Conservation (phyloP, 257 asterid species). For the Apocynum venetum region DNA sequence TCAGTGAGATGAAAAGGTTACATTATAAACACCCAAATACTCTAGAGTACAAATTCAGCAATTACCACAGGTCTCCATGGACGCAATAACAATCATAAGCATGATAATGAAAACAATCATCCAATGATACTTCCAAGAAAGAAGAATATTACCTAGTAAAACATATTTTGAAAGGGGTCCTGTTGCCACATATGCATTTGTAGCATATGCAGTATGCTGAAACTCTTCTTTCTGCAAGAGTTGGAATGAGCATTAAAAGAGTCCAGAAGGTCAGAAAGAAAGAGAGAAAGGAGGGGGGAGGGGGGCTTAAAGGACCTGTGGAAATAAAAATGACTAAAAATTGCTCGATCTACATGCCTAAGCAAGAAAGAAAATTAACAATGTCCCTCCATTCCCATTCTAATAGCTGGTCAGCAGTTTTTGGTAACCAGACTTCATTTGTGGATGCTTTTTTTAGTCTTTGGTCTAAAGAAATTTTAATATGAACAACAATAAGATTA, state of each 20-base stretch:
- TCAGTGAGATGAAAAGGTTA: background rate
- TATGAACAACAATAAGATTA: too few relatives aligned
- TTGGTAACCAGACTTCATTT: background rate
- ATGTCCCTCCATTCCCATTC: background rate
- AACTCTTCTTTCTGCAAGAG: constrained; percentile 88
- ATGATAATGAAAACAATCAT: background rate
- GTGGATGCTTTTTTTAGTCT: background rate
- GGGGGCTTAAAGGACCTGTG: background rate
- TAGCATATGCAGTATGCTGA: constrained; percentile 91
- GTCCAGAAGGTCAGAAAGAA: constrained; percentile 5
- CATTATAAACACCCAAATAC: background rate
- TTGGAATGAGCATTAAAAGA: constrained; percentile 8
- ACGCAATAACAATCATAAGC: background rate
- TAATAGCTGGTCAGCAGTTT: background rate
- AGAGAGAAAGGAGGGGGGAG: background rate
- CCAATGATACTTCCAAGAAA: background rate
- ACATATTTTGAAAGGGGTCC: constrained; percentile 85
- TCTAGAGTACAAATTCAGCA: background rate
- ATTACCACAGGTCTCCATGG: background rate
- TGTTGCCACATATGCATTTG: constrained; percentile 82
- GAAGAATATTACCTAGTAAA: constrained; percentile 57
- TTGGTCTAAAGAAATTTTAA: too few relatives aligned
- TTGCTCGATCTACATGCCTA: background rate
- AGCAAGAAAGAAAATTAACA: background rate
- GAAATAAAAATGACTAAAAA: background rate